Base-by-base conservation (phyloP, 495 filamentous ascomycete genomes). In the Hamigera avellanea region DNA sequence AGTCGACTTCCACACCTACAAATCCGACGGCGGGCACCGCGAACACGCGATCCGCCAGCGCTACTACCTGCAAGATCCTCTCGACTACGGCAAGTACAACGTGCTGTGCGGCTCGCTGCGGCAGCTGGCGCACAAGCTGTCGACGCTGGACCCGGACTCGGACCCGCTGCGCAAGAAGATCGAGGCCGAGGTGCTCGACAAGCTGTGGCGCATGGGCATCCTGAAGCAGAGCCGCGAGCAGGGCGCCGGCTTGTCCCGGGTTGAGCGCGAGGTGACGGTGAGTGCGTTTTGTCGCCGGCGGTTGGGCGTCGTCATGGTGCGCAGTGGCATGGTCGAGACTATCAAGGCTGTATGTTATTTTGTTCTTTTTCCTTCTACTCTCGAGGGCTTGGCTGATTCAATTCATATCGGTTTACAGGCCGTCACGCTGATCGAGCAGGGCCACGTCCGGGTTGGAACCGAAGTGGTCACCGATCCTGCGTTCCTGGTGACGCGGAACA, bases 1-100 rank as follows among this genome's bases (percentile, higher is more conserved):
- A 65, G 86, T 93, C 58, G 86, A 98, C 60, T 91, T 98, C 64
- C 77, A 86, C 46, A 88, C 80, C 53, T 96, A 89, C 70, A 86
- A 86, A 62, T 78, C 78, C 50, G 89, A 98, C 64, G 70, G 78
- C 52, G 63, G 71, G 44, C 93, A 98, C 69, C 77, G 88, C 56
- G 81, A 81, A 53, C 73, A 85, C 44, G 67, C 75, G 44, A 72
- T 96, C 41, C 69, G 78, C 36, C 77, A 86, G 35, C 80, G 87
- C 41, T 98, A 98, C 58, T 73, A 78, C 60, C 86, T 96, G 48
- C 80, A 85, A 55, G 82, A 87, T 47, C 77, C 84, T 6, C 65
- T 78, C 47, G 87, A 95, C 62, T 85, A 93, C 69, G 68, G 69
- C 45, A 83, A 85, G 56, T 98, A 98, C 69, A 95, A 93, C 65